Base-by-base conservation (phyloP, 116 monocot genomes). In the Dioscorea cayenensis region DNA sequence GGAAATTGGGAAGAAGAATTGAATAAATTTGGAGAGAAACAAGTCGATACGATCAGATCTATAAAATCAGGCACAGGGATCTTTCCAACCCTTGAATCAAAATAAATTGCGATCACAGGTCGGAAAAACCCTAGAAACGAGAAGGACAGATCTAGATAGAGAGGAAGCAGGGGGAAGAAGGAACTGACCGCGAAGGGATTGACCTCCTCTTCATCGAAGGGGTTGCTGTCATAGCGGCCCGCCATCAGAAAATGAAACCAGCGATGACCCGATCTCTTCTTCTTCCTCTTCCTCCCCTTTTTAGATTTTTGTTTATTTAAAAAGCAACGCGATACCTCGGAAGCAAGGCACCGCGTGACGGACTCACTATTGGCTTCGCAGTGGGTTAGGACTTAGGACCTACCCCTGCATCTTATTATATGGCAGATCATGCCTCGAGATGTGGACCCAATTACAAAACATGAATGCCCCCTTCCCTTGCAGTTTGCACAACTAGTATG, bases 151-250 rank as follows among this genome's bases (percentile, higher is more conserved):
- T 21, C 20, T 43, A 19, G 19, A 38, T 6, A 37, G n/a, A 11
- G 19, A 37, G 48, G 18, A n/a, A 67, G 37, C 14, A 38, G 48
- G 66, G 10, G 22, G 20, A 19, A 32, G 23, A 52, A 14, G 49
- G 29, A 28, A 43, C 16, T 51, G 20, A 68, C 61, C 17, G 35
- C 63, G 61, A 51, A 79, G 65, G 94, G 94, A 74, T 94, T 94
- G 71, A 90, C 87, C 20, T 94, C 85, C 28, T 90, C 94, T 76
- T 92, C 92, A 35, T 92, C 92, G 75, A 92, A 92, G 23, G 92
- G 92, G 72, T 92, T 92, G 60, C 70, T 67, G 16, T 92, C 92
- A 81, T 88, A 92, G 3, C 85, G 55, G n/a, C 55, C 55, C 55
- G 55, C 55, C 55, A 55, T 55, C 14, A n/a, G 55, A 51, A 17